These are phyloP conservation scores for Bipolaris oryzae DNA, from an alignment of 2,329 filamentous ascomycete genomes.

Conservation along the genomic window DNA sequence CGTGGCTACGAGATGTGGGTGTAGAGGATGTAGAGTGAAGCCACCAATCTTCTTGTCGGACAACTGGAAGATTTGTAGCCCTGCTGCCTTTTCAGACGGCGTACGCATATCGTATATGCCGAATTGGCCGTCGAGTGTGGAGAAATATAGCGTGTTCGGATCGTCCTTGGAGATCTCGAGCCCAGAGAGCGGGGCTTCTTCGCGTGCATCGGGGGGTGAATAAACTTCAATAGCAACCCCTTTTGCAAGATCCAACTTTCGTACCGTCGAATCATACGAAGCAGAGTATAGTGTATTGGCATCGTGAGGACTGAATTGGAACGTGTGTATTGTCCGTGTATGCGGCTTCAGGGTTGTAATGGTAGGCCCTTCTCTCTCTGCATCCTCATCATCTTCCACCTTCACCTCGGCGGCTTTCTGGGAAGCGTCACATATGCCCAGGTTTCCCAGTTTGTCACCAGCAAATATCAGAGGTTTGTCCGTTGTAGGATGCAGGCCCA, in stretches of 20 bases:
- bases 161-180: slow-evolving; percentile 77
- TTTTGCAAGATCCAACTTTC: slow-evolving; percentile 82
- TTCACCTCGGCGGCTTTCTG: slow-evolving; percentile 64
- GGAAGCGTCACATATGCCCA: slow-evolving; percentile 89
- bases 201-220: slow-evolving; percentile 70
- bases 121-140: slow-evolving; percentile 80
- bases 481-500: slow-evolving; percentile 85
- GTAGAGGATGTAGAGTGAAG: slow-evolving; percentile 80
- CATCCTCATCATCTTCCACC: slow-evolving; percentile 67
- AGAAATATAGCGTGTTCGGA: slow-evolving; percentile 80
- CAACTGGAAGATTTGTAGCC: slow-evolving; percentile 70
- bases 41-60: slow-evolving; percentile 96
- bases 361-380: slow-evolving; percentile 70
- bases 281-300: slow-evolving; percentile 78
- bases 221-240: slow-evolving; percentile 81
- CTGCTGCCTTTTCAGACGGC: slow-evolving; percentile 55
- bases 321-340: slow-evolving; percentile 82
- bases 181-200: slow-evolving; percentile 81
- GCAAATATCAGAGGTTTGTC: slow-evolving; percentile 91
- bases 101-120: slow-evolving; percentile 80
- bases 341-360: slow-evolving; percentile 92
- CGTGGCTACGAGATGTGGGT: slow-evolving; percentile 84
- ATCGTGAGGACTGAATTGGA: slow-evolving; percentile 77
- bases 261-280: slow-evolving; percentile 92
- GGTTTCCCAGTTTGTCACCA: slow-evolving; percentile 88